phyloP scores from a whole-genome alignment of 352 stramenopile genomes.

The Phytopythium montanum region DNA sequence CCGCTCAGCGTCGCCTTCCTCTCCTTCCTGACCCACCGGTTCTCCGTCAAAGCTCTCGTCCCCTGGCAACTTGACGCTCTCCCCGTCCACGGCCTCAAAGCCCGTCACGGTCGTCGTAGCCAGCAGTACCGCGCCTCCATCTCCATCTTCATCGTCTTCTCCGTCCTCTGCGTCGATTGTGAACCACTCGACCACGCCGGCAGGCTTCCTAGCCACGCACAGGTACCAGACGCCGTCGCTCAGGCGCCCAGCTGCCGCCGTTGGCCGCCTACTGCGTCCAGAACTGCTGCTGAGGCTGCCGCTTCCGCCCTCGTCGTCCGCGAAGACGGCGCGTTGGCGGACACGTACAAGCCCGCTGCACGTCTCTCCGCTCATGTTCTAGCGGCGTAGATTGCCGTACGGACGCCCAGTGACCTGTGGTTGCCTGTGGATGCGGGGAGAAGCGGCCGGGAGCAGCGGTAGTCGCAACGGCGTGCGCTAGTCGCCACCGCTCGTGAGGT shows the following conservation, averaged over 20 bases:
- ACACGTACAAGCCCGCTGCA: conserved; percentile 43
- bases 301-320: conserved; percentile 11
- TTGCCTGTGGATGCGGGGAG: background rate
- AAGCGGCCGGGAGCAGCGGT: background rate
- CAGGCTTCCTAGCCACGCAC: conserved; percentile 20
- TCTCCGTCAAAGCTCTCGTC: conserved; percentile 7
- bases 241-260: conserved; percentile 15
- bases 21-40: conserved; percentile 8
- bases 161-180: conserved; percentile 28
- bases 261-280: conserved; percentile 4
- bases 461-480: background rate
- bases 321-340: conserved; percentile 27
- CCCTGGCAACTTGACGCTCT: conserved; percentile 21
- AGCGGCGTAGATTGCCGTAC: too few relatives aligned
- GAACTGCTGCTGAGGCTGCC: conserved; percentile 1
- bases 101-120: conserved; percentile 30
- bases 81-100: conserved; percentile 39
- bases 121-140: conserved; percentile 22
- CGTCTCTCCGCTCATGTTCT: conserved; percentile 1
- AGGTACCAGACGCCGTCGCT: conserved; percentile 51
- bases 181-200: conserved; percentile 35
- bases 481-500: background rate
- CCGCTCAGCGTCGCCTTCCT: conserved; percentile 16
- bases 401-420: background rate
- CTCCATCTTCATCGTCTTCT: conserved; percentile 17